Evolutionary conservation across 1,139 yeast species (phyloP).

Genomic region (Diutina catenulata): DNA sequence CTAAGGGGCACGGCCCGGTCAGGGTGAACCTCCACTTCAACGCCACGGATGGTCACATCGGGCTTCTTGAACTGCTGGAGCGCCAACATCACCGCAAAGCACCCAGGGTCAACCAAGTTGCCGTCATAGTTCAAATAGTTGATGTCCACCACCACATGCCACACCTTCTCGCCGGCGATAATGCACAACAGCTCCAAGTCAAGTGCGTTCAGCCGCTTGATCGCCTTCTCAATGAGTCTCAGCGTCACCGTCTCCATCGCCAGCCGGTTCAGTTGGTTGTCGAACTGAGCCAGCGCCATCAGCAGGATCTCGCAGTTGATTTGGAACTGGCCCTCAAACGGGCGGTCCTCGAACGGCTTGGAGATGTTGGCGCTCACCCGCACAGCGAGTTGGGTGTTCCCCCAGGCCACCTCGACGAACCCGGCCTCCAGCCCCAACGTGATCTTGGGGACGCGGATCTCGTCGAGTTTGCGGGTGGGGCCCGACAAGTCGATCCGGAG

Average conservation of each 20-base stretch:
- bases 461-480: conserved; percentile 41
- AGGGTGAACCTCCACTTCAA: conserved; percentile 51
- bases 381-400: conserved; percentile 61
- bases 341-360: conserved; percentile 80
- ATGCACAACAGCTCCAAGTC: conserved; percentile 88
- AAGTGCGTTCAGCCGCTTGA: conserved; percentile 78
- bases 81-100: conserved; percentile 83
- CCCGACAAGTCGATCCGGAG: conserved; percentile 45
- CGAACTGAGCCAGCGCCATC: conserved; percentile 81
- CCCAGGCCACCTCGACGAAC: conserved; percentile 65
- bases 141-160: conserved; percentile 84
- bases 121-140: conserved; percentile 88
- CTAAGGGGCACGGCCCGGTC: conserved; percentile 77
- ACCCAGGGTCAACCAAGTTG: conserved; percentile 79
- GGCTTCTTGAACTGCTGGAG: conserved; percentile 76
- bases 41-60: conserved; percentile 60
- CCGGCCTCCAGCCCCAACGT: conserved; percentile 65
- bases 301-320: conserved; percentile 82
- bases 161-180: conserved; percentile 81
- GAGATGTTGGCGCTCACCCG: conserved; percentile 73
- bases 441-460: conserved; percentile 54
- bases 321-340: conserved; percentile 82
- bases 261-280: conserved; percentile 41
- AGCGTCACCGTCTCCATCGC: conserved; percentile 74
- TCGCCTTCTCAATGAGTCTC: conserved; percentile 80